Evolutionary conservation across 257 asterid species (phyloP).

Genomic region (Galeopsis tetrahit): DNA sequence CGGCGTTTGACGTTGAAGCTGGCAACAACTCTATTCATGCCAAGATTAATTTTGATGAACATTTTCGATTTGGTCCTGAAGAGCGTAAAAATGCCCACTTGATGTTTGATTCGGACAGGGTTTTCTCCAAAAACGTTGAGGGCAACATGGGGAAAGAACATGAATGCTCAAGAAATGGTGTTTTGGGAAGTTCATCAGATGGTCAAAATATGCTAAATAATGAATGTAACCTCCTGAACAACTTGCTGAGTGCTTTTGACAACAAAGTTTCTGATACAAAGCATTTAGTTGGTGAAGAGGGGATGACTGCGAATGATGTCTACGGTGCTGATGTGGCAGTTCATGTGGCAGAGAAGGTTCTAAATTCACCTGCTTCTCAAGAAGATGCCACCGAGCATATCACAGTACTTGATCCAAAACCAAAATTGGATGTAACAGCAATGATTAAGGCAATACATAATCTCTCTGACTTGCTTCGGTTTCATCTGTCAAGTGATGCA

Average conservation of each 20-base stretch:
- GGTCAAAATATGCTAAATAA: constrained; percentile 40
- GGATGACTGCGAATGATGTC: constrained; percentile 47
- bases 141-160: constrained; percentile 37
- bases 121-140: constrained; percentile 42
- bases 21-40: constrained; percentile 33
- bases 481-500: constrained; percentile 48
- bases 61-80: constrained; percentile 39
- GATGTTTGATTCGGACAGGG: constrained; percentile 38
- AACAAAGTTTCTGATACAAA: constrained; percentile 36
- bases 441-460: constrained; percentile 57
- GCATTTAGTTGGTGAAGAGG: constrained; percentile 46
- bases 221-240: constrained; percentile 35
- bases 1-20: constrained; percentile 56
- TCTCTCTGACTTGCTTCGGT: constrained; percentile 69
- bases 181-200: constrained; percentile 37
- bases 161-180: constrained; percentile 39
- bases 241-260: constrained; percentile 39
- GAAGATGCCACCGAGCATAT: constrained; percentile 53
- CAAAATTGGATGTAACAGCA: constrained; percentile 53
- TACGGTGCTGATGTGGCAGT: constrained; percentile 70
- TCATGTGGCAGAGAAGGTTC: constrained; percentile 83
- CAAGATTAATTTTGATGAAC: constrained; percentile 44
- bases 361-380: constrained; percentile 73
- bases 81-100: constrained; percentile 41
- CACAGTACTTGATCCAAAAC: constrained; percentile 41